phyloP scores from a whole-genome alignment of 2,329 filamentous ascomycete species.

The Trichoderma guizhouense region DNA sequence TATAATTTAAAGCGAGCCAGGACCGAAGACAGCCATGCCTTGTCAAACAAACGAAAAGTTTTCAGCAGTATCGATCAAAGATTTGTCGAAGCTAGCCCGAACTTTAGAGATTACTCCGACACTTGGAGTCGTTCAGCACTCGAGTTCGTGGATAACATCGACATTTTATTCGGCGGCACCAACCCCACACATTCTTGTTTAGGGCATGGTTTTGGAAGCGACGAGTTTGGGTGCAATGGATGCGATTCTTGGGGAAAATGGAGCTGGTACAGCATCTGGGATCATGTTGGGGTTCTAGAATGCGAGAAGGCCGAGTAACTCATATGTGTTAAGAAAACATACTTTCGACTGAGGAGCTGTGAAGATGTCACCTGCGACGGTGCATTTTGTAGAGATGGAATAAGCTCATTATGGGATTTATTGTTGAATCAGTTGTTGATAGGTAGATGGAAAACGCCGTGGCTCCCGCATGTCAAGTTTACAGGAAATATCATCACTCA shows the following conservation, averaged over 20 bases:
- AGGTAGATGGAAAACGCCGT: too few relatives aligned
- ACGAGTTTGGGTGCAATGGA: neutral
- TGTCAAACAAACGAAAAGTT: neutral
- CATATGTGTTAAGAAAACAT: neutral
- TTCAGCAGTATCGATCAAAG: neutral
- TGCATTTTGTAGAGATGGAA: too few relatives aligned
- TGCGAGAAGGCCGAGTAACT: neutral
- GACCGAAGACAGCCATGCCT: neutral
- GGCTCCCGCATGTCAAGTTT: too few relatives aligned
- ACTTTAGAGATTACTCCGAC: neutral
- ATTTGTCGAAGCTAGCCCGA: neutral
- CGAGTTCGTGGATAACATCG: neutral
- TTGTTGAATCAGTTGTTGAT: too few relatives aligned
- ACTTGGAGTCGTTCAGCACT: neutral
- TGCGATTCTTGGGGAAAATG: neutral
- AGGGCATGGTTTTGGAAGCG: neutral
- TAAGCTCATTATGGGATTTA: too few relatives aligned
- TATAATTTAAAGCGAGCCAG: neutral
- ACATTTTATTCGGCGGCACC: neutral
- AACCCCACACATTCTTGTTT: neutral
- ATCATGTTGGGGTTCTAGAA: neutral
- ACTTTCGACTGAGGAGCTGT: neutral
- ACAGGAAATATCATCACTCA: too few relatives aligned
- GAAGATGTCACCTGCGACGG: too few relatives aligned
- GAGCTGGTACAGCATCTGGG: neutral